These are phyloP conservation scores for Pistacia atlantica DNA, from an alignment of 345 rosid species.

Conservation along the genomic window DNA sequence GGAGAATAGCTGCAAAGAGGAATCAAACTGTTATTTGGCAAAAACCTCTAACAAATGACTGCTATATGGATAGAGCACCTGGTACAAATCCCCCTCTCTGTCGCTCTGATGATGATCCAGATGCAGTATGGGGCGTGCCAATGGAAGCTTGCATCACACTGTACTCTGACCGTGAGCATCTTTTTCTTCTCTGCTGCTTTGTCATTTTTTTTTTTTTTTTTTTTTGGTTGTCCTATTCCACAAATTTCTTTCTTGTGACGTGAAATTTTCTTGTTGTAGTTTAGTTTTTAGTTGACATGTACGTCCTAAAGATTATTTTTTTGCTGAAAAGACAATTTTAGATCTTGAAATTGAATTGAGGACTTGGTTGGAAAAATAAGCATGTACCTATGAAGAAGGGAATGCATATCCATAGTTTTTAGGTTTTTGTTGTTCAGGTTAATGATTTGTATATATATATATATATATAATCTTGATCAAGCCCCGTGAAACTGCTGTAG, in stretches of 20 bases:
- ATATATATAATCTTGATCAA: not conserved
- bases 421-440: not conserved
- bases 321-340: not conserved
- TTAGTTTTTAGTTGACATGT: not conserved
- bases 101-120: constrained; percentile 86
- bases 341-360: not conserved
- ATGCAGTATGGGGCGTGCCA: constrained; percentile 75
- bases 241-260: not conserved
- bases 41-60: constrained; percentile 89
- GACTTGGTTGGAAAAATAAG: not conserved
- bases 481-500: not conserved
- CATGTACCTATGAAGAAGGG: not conserved
- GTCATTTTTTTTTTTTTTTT: not conserved
- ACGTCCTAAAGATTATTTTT: not conserved
- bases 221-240: not conserved
- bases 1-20: constrained; percentile 89
- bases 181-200: constrained; percentile 13
- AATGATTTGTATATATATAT: not conserved
- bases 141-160: constrained; percentile 97
- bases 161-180: constrained; percentile 81
- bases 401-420: not conserved
- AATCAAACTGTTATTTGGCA: constrained; percentile 98
- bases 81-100: constrained; percentile 94
- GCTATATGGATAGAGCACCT: constrained; percentile 76
- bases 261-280: not conserved